A percentile compares a stretch with the other conserved stretches of the same genome.
These are phyloP conservation scores for Mucor circinelloides DNA, from an alignment of 371 early-diverging fungal species.

Conservation along the genomic window DNA sequence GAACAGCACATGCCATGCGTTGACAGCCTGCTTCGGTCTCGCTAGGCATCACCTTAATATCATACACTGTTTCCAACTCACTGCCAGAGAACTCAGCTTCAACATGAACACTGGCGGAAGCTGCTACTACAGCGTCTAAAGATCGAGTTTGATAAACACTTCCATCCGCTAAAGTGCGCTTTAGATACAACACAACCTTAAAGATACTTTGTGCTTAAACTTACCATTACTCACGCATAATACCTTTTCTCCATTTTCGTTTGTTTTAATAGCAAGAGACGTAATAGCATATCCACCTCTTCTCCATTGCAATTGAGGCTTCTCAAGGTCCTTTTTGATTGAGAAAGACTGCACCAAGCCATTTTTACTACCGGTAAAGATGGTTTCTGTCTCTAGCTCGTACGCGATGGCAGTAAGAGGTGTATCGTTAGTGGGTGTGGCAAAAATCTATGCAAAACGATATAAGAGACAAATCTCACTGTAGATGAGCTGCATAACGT, in stretches of 20 bases:
- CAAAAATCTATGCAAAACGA: conserved; percentile 23
- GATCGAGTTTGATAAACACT: conserved; percentile 41
- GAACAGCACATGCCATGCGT: conserved; percentile 31
- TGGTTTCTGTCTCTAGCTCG: conserved; percentile 15
- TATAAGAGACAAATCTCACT: background rate
- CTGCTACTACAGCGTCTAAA: background rate
- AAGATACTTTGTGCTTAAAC: background rate
- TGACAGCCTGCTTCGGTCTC: conserved; percentile 12
- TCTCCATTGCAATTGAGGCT: conserved; percentile 29
- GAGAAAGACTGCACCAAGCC: conserved; percentile 28
- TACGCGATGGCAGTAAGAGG: conserved; percentile 31
- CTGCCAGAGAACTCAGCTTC: conserved; percentile 43
- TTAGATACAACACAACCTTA: background rate
- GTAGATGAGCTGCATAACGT: background rate
- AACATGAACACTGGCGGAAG: background rate
- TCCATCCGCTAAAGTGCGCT: conserved; percentile 36
- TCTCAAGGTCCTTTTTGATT: conserved; percentile 8
- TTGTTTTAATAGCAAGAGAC: conserved; percentile 20
- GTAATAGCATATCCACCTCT: conserved; percentile 36
- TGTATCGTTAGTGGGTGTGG: background rate
- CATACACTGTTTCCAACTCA: conserved; percentile 38
- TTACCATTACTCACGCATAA: conserved; percentile 38
- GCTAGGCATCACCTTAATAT: conserved; percentile 22
- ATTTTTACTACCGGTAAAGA: conserved; percentile 28
- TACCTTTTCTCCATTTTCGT: conserved; percentile 30